phyloP scores from a whole-genome alignment of 805 yeast genomes.

The Hanseniaspora mollemarum region DNA sequence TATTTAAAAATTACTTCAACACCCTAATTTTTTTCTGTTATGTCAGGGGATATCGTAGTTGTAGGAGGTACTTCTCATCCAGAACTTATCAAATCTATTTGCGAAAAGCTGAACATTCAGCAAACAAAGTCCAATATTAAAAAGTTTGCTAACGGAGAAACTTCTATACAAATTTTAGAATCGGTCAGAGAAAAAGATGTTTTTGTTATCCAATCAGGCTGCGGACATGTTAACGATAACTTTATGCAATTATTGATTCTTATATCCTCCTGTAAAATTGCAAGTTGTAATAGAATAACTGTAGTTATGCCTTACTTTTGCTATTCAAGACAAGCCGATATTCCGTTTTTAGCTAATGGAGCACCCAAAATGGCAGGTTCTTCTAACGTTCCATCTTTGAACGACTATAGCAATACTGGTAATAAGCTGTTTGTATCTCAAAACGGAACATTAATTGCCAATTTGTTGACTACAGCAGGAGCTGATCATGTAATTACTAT shows the following conservation, averaged over 20 bases:
- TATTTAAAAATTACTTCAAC: too few species aligned
- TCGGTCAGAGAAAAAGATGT: constrained; percentile 95
- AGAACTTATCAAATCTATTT: constrained; percentile 58
- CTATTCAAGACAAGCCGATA: constrained; percentile 90
- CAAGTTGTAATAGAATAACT: constrained; percentile 78
- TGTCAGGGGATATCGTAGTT: constrained; percentile 60
- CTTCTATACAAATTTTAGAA: constrained; percentile 71
- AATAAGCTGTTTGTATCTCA: constrained; percentile 94
- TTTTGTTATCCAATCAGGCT: constrained; percentile 73
- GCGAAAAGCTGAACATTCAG: constrained; percentile 63
- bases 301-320: constrained; percentile 91
- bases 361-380: constrained; percentile 39
- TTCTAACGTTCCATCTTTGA: constrained; percentile 20
- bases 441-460: constrained; percentile 84
- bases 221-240: constrained; percentile 79
- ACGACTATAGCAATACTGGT: constrained; percentile 42
- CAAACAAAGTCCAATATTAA: constrained; percentile 54
- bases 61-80: constrained; percentile 90
- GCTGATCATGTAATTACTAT: constrained; percentile 94
- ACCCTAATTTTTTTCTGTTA: neutral
- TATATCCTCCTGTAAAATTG: constrained; percentile 86
- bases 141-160: constrained; percentile 84
- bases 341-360: constrained; percentile 68
- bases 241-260: constrained; percentile 72
- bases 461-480: constrained; percentile 78